These are phyloP conservation scores for Sextonia rubra DNA, from an alignment of 164 flowering plant species.

Conservation along the genomic window DNA sequence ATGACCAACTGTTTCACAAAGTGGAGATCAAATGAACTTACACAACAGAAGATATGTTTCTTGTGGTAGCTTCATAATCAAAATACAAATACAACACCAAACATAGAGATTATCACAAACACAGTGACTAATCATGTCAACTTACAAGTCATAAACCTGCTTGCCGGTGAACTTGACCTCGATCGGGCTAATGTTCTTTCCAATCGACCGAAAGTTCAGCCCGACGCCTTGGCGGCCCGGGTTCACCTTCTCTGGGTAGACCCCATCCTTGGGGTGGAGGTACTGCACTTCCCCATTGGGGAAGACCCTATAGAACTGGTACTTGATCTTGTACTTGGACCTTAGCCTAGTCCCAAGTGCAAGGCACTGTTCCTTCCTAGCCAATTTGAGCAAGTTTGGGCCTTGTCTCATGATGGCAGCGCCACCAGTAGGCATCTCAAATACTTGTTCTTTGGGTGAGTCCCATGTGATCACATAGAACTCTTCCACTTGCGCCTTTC, in stretches of 20 bases:
- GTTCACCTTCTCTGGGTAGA: conserved; percentile 99
- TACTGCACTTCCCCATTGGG: conserved; percentile 98
- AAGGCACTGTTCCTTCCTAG: conserved; percentile 94
- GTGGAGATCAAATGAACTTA: neutral
- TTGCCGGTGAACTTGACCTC: conserved; percentile 99
- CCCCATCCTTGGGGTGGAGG: conserved; percentile 96
- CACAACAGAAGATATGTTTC: conserved; percentile 4
- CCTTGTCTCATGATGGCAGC: conserved; percentile 92
- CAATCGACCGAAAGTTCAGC: conserved; percentile 74
- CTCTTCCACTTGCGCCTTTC: conserved; percentile 88
- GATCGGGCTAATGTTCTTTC: conserved; percentile 80
- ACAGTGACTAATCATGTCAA: conserved; percentile 2
- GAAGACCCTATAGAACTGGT: conserved; percentile 96
- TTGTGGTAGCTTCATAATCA: neutral
- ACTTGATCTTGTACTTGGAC: conserved; percentile 97
- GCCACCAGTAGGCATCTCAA: conserved; percentile 94
- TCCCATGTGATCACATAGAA: conserved; percentile 93
- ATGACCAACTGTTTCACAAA: too few relatives aligned
- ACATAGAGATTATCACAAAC: conserved; percentile 6
- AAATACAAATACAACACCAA: conserved; percentile 16
- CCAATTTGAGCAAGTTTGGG: conserved; percentile 77
- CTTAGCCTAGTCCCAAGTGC: conserved; percentile 91
- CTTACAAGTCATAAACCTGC: conserved; percentile 64
- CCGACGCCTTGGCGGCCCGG: conserved; percentile 88
- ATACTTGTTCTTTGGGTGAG: conserved; percentile 80